Conservation (phyloP, 192 early-diverging fungal species). For the Podila minutissima region DNA sequence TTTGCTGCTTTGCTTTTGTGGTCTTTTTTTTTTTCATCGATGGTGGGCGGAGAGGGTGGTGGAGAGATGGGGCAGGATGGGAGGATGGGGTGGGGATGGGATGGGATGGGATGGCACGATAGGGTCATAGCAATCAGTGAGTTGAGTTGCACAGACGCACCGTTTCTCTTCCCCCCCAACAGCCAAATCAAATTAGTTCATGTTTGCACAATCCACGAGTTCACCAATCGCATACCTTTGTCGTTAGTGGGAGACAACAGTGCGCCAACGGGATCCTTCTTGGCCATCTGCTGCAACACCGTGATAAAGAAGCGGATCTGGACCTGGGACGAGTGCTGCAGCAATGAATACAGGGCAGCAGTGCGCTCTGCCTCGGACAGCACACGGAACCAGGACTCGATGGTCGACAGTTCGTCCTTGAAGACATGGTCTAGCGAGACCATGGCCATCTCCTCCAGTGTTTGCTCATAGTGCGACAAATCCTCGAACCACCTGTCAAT, state of each 20-base stretch:
- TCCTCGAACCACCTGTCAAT: constrained; percentile 95
- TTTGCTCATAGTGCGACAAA: constrained; percentile 89
- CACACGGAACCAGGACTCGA: constrained; percentile 95
- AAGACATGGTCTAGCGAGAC: constrained; percentile 85
- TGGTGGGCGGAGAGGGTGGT: too few relatives aligned
- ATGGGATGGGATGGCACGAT: background rate
- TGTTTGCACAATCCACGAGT: background rate
- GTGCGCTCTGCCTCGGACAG: constrained; percentile 92
- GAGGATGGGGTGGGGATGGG: background rate
- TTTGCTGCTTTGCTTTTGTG: background rate
- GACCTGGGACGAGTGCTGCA: constrained; percentile 90
- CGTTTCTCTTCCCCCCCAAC: background rate
- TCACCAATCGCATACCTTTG: constrained; percentile 50
- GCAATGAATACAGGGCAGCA: constrained; percentile 89
- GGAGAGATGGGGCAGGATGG: background rate
- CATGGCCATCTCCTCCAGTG: constrained; percentile 90
- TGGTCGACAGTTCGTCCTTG: constrained; percentile 89
- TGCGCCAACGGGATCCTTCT: constrained; percentile 77
- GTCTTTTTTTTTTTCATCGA: background rate
- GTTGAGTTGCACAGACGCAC: background rate
- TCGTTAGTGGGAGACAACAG: constrained; percentile 63
- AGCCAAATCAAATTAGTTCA: too few relatives aligned
- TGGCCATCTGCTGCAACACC: constrained; percentile 92
- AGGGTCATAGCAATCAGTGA: too few relatives aligned
- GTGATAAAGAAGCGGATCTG: constrained; percentile 96